Evolutionary conservation across 495 filamentous ascomycete species (phyloP), one percentile per base, ranked within the genome.

Genomic region (Penicillium egyptiacum): DNA sequence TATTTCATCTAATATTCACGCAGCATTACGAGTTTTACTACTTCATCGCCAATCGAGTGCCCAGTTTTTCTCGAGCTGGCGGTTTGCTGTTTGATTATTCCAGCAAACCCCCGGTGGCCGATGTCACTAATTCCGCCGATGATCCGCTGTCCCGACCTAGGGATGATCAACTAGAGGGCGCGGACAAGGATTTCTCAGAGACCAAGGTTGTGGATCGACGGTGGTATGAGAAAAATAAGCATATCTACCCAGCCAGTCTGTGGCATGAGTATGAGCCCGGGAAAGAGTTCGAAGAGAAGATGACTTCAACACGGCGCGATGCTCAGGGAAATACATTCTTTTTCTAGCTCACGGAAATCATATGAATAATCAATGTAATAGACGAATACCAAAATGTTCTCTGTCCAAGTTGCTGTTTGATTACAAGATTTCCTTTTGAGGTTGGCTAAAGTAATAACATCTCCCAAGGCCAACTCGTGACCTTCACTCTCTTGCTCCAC

Each of bases 151-250:
- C 76, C 17, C 64, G 59, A 23, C 79, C 75, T 62, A 77, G 61
- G 60, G 66, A 77, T 58, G 69, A 75, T 2, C 44, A 72, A n/a
- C 79, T 95, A 4, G 92, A 96, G 76, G 93, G 92, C 9, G 81
- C 71, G 17, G 79, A 82, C 31, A 90, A 95, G 53, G 93, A 98
- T 58, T 85, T 91, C 0, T 83, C 83, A 4, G 78, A 90, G 55
- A 98, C 94, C 23, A 98, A 96, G 70, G 94, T 98, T 8, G 94
- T 98, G 2, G 94, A 98, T 75, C 81, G 94, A 44, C 75, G 94
- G 55, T 98, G 94, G 94, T 98, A 97, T 67, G 90, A 96, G 75
- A 81, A 86, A 61, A 96, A 98, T 70, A 98, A 98, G 70, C 94
- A 98, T 62, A 97, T 98, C 46, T 98, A 92, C 71, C 94, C 94